Evolutionary conservation across 805 yeast species (phyloP), one percentile per base, ranked within the genome.

Genomic region (Lipomyces sp.): DNA sequence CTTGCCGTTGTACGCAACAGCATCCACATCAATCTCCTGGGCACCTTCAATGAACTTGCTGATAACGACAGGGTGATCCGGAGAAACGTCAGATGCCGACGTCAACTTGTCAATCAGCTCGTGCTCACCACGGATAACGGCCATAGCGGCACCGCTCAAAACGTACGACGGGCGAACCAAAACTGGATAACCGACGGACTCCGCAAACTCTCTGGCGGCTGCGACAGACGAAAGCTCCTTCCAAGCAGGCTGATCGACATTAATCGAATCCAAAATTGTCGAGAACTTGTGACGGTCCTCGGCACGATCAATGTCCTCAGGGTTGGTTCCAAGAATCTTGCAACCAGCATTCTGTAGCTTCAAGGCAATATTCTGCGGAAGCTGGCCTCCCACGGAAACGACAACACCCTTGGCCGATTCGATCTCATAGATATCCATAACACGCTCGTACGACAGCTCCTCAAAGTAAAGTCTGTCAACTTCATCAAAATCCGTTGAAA

Each of bases 251-350:
- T 91, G 98, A 71, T 89, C 98, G 63, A 91, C 86, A 33, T 84
- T 84, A 66, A 93, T 88, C 40, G 93, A 82, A 70, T 91, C 98
- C 66, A 93, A 78, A 64, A 91, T 91, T 46, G 88, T 83, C 19
- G 97, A 90, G 74, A 91, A 91, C 75, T 91, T 93, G 75, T 91
- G 96, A 75, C 98, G 88, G 72, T 93, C 95, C 76, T 91, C 98
- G 56, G 98, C 98, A 70, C 82, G 85, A 72, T 91, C 98, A 64
- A 91, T 91, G 68, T 88, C 95, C 68, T 81, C 84, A 46, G 98
- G 98, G 68, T 85, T 77, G 43, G 98, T 91, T 68, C 98, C 98
- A 57, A 93, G 76, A 40, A 91, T 87, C 51, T 84, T 82, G 62
- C 95, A 95, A 57, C 93, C 93, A 59, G 84, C 77, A 40, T 75